Conservation (phyloP, 768 basidiomycete species). For the Amylocystis lapponica region DNA sequence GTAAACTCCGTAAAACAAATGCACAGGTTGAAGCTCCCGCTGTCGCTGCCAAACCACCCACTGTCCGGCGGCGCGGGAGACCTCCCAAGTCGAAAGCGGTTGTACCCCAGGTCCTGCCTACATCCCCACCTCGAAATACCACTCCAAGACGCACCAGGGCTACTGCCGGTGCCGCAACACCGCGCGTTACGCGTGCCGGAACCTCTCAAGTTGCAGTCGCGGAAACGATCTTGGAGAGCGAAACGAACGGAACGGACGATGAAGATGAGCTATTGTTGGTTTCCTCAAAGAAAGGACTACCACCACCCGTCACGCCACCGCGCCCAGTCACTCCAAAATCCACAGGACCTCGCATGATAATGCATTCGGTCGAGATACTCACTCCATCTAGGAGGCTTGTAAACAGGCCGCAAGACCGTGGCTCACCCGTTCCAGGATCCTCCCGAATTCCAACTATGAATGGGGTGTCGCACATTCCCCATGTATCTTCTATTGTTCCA, state of each 20-base stretch:
- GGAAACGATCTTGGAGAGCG: background rate
- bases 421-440: too few relatives aligned
- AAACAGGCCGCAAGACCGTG: too few relatives aligned
- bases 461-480: too few relatives aligned
- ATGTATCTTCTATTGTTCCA: too few relatives aligned
- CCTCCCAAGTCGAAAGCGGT: background rate
- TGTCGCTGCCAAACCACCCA: slow-evolving; percentile 1
- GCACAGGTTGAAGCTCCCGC: too few relatives aligned
- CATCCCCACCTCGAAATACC: too few relatives aligned
- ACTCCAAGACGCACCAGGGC: too few relatives aligned
- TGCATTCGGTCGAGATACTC: slow-evolving; percentile 22
- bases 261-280: slow-evolving; percentile 8
- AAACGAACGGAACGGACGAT: slow-evolving; percentile 9
- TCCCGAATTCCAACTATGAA: too few relatives aligned
- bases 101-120: too few relatives aligned
- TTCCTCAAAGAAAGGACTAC: slow-evolving; percentile 2
- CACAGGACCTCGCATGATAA: slow-evolving; percentile 14
- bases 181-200: background rate
- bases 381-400: slow-evolving; percentile 13
- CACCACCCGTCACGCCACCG: slow-evolving; percentile 6
- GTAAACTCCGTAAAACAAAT: slow-evolving; percentile 15
- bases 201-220: background rate
- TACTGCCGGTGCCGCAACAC: too few relatives aligned
- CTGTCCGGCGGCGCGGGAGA: too few relatives aligned
- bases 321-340: background rate